Evolutionary conservation across 495 filamentous ascomycete species (phyloP).

Genomic region (Penicillium goetzii): DNA sequence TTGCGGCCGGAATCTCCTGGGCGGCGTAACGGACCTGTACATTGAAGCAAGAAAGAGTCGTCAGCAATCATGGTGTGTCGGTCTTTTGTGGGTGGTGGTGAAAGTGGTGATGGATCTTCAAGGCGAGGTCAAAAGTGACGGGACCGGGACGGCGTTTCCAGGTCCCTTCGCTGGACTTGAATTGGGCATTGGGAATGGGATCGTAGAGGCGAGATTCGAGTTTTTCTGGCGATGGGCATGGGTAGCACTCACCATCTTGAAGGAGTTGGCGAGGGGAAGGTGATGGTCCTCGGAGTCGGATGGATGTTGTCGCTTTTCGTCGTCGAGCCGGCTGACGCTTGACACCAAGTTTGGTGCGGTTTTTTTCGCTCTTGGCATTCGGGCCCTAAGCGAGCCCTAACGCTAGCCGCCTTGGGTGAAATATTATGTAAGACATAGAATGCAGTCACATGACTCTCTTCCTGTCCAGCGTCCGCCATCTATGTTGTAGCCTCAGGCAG

Average conservation of each 20-base stretch:
- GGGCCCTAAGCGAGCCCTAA: slow-evolving; percentile 56
- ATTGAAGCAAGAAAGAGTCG: slow-evolving; percentile 33
- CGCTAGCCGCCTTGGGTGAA: slow-evolving; percentile 35
- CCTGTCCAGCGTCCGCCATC: not conserved
- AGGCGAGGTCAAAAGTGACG: not conserved
- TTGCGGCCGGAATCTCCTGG: slow-evolving; percentile 80
- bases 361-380: slow-evolving; percentile 51
- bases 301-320: slow-evolving; percentile 54
- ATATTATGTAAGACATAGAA: slow-evolving; percentile 7
- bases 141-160: not conserved
- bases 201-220: slow-evolving; percentile 13
- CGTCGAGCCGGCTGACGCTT: slow-evolving; percentile 44
- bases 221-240: slow-evolving; percentile 21
- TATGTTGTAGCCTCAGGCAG: slow-evolving; percentile 1
- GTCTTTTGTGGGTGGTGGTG: not conserved
- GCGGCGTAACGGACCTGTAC: slow-evolving; percentile 96
- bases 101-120: slow-evolving; percentile 10
- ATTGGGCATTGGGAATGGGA: slow-evolving; percentile 14
- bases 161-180: not conserved
- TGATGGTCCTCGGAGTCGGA: slow-evolving; percentile 54
- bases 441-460: not conserved
- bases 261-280: slow-evolving; percentile 50
- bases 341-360: slow-evolving; percentile 45
- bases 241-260: slow-evolving; percentile 59
- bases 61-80: slow-evolving; percentile 35